These are phyloP conservation scores for Limnomonas spitsbergensis DNA, from an alignment of 139 green algal species.

Conservation along the genomic window DNA sequence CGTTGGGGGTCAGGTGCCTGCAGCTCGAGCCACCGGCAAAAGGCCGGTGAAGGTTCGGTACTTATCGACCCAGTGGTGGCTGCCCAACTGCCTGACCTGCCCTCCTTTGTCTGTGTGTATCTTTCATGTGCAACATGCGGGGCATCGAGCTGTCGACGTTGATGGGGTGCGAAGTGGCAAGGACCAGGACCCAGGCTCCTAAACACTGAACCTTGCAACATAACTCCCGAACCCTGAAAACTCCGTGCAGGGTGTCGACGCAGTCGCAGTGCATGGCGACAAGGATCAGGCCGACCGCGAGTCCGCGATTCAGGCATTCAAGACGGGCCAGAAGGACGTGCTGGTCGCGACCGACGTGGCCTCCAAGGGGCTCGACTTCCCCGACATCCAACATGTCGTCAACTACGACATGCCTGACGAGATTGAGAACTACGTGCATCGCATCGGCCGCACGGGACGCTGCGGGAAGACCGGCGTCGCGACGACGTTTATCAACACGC, in stretches of 20 bases:
- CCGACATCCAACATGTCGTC: constrained; percentile 95
- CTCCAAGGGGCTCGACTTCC: constrained; percentile 80
- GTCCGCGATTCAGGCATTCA: constrained; percentile 87
- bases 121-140: no score
- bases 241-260: constrained; percentile 81
- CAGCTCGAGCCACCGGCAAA: no score
- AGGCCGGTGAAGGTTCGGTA: no score
- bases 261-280: constrained; percentile 91
- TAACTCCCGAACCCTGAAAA: no score
- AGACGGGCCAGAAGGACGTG: constrained; percentile 86
- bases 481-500: constrained; percentile 98
- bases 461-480: constrained; percentile 96
- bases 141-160: no score
- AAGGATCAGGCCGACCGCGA: constrained; percentile 94
- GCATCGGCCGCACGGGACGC: constrained; percentile 84
- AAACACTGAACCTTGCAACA: no score
- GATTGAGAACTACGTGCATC: constrained; percentile 99
- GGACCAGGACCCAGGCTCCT: no score
- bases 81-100: no score
- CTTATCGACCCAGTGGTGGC: no score
- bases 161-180: no score
- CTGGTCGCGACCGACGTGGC: constrained; percentile 97
- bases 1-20: no score
- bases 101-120: no score
- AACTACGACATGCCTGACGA: constrained; percentile 99